Evolutionary conservation across 202 grass and related monocot species (phyloP), one percentile per base, ranked within the genome.

Genomic region (Saccharum hybrid): DNA sequence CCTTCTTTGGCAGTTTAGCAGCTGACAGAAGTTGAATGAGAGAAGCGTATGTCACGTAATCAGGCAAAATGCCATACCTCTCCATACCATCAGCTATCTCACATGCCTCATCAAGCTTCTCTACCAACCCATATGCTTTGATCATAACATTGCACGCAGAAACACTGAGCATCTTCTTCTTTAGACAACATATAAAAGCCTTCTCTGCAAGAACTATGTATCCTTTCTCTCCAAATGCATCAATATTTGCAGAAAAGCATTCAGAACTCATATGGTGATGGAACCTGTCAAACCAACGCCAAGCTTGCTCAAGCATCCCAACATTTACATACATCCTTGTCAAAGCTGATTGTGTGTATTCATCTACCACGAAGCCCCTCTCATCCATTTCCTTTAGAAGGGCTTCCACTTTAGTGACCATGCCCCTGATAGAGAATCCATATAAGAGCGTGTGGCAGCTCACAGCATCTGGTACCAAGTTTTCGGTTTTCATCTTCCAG

Each of bases 81-180:
- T 79, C 83, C 91, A 98, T 95, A 65, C 80, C 41, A 89, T 90
- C 87, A 85, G 90, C 92, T 80, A 98, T 82, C 45, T 90, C 85
- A 82, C 89, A 92, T 37, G 88, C 90, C 83, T 93, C 88, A 74
- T 88, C 83, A 77, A 88, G 81, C 75, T 92, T 89, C 56, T 84
- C 88, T 79, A 73, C 87, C 70, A 90, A 66, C 37, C 91, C 93
- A 90, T 95, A 98, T 38, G 89, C 91, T 86, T 98, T 98, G 76
- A 98, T 93, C 93, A 94, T 95, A 49, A 95, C 93, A 94, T 98
- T 98, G 84, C 94, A 98, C 22, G 75, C 82, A 83, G 82, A 76
- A 95, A 91, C 83, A 46, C 85, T 83, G 18, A 90, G 75, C 84
- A 88, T 98, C 38, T 90, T 79, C 68, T 70, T 95, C 69, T 91